Percentiles rank a stretch among this genome's conserved stretches.
Evolutionary conservation across 192 early-diverging fungal genomes (phyloP).

Genomic region (Backusella mclennaniae): DNA sequence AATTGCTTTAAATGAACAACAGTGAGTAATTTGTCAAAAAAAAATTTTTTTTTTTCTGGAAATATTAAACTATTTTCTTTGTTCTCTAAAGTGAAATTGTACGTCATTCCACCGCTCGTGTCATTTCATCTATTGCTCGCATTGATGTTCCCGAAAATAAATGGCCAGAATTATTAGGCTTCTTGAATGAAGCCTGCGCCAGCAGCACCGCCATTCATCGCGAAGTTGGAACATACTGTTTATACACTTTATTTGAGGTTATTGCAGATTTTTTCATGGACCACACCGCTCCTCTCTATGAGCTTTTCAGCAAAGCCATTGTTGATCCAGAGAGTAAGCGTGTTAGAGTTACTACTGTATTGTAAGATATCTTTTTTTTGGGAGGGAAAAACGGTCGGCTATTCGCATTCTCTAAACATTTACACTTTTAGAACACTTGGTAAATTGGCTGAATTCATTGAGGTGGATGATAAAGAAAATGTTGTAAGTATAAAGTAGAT

Average conservation of each 20-base stretch:
- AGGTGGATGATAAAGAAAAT: constrained; percentile 42
- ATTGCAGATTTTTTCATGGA: constrained; percentile 68
- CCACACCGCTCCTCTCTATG: constrained; percentile 65
- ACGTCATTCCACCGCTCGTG: constrained; percentile 79
- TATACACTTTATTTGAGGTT: constrained; percentile 87
- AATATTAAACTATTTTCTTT: not conserved
- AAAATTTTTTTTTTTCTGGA: constrained; percentile 4
- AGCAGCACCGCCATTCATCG: constrained; percentile 73
- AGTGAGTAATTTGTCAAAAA: constrained; percentile 41
- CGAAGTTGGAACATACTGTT: constrained; percentile 83
- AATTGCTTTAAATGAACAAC: constrained; percentile 70
- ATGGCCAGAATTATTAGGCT: constrained; percentile 78
- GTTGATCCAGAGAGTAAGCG: constrained; percentile 80
- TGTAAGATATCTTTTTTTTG: constrained; percentile 35
- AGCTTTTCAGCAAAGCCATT: constrained; percentile 71
- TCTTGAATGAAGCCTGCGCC: constrained; percentile 79
- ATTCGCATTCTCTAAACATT: not conserved
- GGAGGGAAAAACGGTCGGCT: not conserved
- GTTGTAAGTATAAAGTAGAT: constrained; percentile 59
- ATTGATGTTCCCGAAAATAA: constrained; percentile 73
- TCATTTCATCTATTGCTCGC: constrained; percentile 86
- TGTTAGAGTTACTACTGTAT: constrained; percentile 79
- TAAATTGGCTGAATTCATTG: constrained; percentile 21
- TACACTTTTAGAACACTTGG: not conserved
- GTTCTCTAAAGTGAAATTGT: constrained; percentile 52